Evolutionary conservation across 768 basidiomycete genomes (phyloP).

Genomic region (Kwoniella pini): DNA sequence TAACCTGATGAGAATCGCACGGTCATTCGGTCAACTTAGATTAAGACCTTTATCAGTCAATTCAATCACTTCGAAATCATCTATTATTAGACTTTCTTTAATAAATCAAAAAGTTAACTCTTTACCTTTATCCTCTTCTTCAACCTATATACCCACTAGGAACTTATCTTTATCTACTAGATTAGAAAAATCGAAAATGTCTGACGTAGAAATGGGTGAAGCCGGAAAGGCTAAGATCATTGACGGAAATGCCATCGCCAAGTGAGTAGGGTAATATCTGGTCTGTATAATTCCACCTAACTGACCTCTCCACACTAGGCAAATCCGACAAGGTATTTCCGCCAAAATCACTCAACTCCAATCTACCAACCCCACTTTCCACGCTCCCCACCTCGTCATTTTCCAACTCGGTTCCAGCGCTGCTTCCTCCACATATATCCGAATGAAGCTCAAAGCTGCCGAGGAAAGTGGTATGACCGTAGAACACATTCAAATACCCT

Average conservation of each 20-base stretch:
- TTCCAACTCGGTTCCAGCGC: conserved; percentile 90
- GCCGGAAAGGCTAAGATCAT: conserved; percentile 62
- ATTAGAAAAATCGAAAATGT: conserved; percentile 15
- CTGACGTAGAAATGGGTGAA: conserved; percentile 25
- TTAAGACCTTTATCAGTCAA: conserved; percentile 6
- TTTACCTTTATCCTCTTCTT: neutral
- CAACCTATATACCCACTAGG: neutral
- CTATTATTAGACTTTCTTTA: neutral
- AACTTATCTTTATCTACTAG: conserved; percentile 4
- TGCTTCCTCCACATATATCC: conserved; percentile 88
- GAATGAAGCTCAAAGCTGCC: conserved; percentile 96
- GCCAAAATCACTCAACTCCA: conserved; percentile 67
- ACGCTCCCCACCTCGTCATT: conserved; percentile 78
- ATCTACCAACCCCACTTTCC: conserved; percentile 77
- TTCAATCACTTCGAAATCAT: neutral
- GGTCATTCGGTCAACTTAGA: conserved; percentile 16
- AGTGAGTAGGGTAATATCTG: conserved; percentile 59
- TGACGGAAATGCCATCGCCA: conserved; percentile 81
- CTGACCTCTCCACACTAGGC: conserved; percentile 58
- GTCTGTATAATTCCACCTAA: neutral
- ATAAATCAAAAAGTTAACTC: neutral
- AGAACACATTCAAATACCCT: conserved; percentile 66
- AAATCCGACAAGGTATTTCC: conserved; percentile 76
- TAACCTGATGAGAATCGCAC: conserved; percentile 15
- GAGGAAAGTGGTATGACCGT: conserved; percentile 89